phyloP scores from a whole-genome alignment of 345 rosid species.

The Rhodomyrtus tomentosa region DNA sequence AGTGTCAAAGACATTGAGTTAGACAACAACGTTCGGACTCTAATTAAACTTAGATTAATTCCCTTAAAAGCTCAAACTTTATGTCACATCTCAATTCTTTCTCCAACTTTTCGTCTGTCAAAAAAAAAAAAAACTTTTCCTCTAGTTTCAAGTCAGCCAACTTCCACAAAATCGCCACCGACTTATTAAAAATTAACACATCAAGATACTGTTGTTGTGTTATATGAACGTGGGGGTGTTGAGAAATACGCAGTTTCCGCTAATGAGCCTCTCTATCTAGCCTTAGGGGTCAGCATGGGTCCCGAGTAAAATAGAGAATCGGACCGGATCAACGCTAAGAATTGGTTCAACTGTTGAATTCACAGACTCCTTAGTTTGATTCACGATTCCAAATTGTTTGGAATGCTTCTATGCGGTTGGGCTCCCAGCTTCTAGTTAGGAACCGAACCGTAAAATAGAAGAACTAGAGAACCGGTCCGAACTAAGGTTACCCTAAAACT shows the following conservation, averaged over 20 bases:
- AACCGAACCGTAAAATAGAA: accelerated
- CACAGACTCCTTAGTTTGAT: accelerated
- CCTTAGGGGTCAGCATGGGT: background rate
- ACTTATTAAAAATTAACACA: background rate
- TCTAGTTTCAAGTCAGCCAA: background rate
- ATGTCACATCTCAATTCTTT: background rate
- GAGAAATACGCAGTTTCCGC: background rate
- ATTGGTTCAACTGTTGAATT: background rate
- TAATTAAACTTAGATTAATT: background rate
- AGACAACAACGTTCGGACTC: background rate
- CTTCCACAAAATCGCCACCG: background rate
- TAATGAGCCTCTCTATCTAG: background rate
- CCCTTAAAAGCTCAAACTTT: background rate
- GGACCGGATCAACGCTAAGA: accelerated
- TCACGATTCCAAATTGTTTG: background rate
- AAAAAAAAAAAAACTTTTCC: background rate
- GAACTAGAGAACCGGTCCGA: accelerated
- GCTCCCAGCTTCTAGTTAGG: background rate
- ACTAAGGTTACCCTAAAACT: accelerated
- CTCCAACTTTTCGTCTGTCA: background rate
- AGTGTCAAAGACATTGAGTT: background rate
- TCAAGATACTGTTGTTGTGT: background rate
- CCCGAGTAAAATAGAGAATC: accelerated
- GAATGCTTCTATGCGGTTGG: accelerated
- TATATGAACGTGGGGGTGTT: background rate